Base-by-base conservation (phyloP, 2,329 filamentous ascomycete genomes). In the Monosporascus sp. region DNA sequence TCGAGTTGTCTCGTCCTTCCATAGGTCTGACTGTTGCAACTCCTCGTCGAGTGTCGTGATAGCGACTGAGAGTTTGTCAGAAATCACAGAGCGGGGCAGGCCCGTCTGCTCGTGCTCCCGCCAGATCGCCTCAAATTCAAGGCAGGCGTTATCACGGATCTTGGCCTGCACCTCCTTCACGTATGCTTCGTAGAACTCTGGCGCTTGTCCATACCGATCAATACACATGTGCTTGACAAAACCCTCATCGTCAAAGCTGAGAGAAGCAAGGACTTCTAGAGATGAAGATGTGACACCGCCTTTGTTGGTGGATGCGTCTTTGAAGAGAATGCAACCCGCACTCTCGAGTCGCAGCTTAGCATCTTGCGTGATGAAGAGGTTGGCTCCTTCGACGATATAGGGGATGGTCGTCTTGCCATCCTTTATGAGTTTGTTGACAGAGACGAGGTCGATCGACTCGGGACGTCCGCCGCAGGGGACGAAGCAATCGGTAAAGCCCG, bases 111-210 rank as follows among this genome's bases (percentile, higher is more conserved):
- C 85, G 67, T 96, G 84, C 72, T 99, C 94, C 60, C 90, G 85
- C 94, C 94, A 99, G 74, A 99, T 95, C 44, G 94, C 94, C 75
- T 99, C 94, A 62, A 99, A 99, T 72, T 99, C 94, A 37, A 99
- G 84, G 17, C 84, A 79, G 2, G 94, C 94, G 62, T 99, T 99
- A 63, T 91, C 85, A 71, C 89, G 84, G 69, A 99, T 97, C 66
- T 87, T 91, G 58, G 83, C 81, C 73, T 99, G 94, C 2, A 99
- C 94, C 65, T 91, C 82, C 69, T 88, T 88, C 63, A 99, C 94
- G 65, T 99, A 99, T 44, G 84, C 82, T 68, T 92, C 80, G 82
- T 99, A 99, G 79, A 99, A 99, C 49, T 86, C 82, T 0, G 94
- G 94, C 2, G 86, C 84, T 49, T 86, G 83, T 49, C 90, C 94